A percentile compares a stretch with the other conserved stretches of the same genome.
phyloP scores from a whole-genome alignment of 129 eudicot genomes.

The Oenanthe sinensis region DNA sequence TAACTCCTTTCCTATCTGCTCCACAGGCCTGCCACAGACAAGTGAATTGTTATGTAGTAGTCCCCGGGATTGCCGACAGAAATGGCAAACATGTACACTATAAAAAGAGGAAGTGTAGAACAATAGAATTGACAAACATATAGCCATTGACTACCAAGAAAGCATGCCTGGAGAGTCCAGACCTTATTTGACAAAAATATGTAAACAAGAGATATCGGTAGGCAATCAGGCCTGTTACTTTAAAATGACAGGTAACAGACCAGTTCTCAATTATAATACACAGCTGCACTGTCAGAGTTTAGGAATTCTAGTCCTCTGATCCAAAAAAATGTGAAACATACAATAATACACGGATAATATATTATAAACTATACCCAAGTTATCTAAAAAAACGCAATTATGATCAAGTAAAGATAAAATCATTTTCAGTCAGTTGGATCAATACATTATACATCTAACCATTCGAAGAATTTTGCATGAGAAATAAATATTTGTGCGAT shows the following conservation, averaged over 20 bases:
- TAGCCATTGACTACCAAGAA: not conserved
- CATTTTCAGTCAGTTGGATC: too few relatives aligned
- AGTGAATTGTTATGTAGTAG: not conserved
- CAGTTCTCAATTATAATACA: too few relatives aligned
- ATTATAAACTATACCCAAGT: not conserved
- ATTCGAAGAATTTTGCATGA: not conserved
- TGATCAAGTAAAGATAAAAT: too few relatives aligned
- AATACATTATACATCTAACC: not conserved
- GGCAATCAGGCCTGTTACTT: too few relatives aligned
- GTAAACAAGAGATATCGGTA: not conserved
- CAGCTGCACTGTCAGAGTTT: too few relatives aligned
- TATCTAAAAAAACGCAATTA: too few relatives aligned
- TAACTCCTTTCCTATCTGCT: conserved; percentile 77
- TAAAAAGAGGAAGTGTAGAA: not conserved
- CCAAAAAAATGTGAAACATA: not conserved
- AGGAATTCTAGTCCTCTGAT: too few relatives aligned
- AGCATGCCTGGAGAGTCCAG: not conserved
- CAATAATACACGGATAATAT: not conserved
- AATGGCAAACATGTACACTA: not conserved
- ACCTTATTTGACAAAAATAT: not conserved
- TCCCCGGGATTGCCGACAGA: not conserved
- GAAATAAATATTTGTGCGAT: not conserved
- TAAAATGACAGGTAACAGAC: too few relatives aligned
- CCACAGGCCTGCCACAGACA: conserved; percentile 65
- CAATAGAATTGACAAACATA: not conserved